A percentile compares a stretch with the other conserved stretches of the same genome.
Conservation (phyloP, 2,329 filamentous ascomycete species). For the Fusarium pseudocircinatum region DNA sequence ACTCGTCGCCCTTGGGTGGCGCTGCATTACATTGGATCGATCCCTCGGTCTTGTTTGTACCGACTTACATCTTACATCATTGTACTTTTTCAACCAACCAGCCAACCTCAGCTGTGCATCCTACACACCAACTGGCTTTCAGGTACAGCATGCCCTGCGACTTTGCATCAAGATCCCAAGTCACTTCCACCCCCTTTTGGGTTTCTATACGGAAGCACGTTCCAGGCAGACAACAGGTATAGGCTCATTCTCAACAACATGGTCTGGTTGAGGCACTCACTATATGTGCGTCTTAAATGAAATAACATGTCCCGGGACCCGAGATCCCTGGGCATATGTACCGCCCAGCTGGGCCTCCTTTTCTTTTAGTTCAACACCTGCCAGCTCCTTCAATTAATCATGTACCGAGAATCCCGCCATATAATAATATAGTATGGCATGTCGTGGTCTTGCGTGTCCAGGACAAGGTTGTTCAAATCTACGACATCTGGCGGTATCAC, state of each 20-base stretch:
- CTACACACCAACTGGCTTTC: constrained; percentile 20
- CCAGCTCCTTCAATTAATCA: constrained; percentile 1
- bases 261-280: constrained; percentile 28
- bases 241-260: constrained; percentile 32
- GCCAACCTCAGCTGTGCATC: constrained; percentile 22
- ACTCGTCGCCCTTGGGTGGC: constrained; percentile 32
- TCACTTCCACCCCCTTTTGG: constrained; percentile 23
- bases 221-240: constrained; percentile 24
- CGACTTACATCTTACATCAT: constrained; percentile 45
- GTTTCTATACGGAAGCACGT: constrained; percentile 23
- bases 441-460: constrained; percentile 25
- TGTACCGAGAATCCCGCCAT: constrained; percentile 24
- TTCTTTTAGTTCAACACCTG: background rate
- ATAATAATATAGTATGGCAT: constrained; percentile 13
- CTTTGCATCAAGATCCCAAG: constrained; percentile 26
- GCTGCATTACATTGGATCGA: constrained; percentile 25
- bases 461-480: constrained; percentile 14
- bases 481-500: constrained; percentile 24
- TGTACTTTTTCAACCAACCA: constrained; percentile 27
- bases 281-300: constrained; percentile 15
- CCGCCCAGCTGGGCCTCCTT: constrained; percentile 23
- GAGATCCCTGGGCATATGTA: constrained; percentile 35
- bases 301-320: constrained; percentile 20
- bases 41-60: constrained; percentile 30
- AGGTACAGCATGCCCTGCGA: constrained; percentile 22